A percentile compares a stretch with the other conserved stretches of the same genome.
Conservation (phyloP, 177 flowering plant species). For the Vitis hybrid region DNA sequence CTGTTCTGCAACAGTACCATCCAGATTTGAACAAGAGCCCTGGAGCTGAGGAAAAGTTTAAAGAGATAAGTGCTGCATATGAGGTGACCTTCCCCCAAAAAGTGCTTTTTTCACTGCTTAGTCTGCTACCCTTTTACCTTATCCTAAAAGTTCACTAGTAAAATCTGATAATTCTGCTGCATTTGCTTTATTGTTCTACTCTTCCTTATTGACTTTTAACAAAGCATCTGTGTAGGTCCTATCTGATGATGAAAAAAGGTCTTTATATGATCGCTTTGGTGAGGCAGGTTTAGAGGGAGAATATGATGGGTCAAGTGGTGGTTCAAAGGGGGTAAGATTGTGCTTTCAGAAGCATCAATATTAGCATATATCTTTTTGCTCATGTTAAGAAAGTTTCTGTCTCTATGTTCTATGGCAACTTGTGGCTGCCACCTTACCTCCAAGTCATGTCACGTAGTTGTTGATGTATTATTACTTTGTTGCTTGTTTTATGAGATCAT, state of each 20-base stretch:
- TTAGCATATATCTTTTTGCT: neutral
- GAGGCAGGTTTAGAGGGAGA: constrained; percentile 83
- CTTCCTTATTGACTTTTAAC: constrained; percentile 15
- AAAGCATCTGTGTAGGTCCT: constrained; percentile 67
- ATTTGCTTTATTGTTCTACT: neutral
- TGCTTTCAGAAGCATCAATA: neutral
- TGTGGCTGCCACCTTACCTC: too few relatives aligned
- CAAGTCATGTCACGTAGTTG: neutral
- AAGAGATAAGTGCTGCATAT: constrained; percentile 94
- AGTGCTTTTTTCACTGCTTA: neutral
- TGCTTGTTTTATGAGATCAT: constrained; percentile 10
- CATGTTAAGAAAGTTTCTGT: neutral
- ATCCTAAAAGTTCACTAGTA: neutral
- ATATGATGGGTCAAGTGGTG: constrained; percentile 40
- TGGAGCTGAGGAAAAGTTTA: constrained; percentile 92
- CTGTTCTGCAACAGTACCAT: constrained; percentile 64
- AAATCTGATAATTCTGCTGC: neutral
- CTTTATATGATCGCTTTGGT: constrained; percentile 92
- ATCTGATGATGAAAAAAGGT: constrained; percentile 88
- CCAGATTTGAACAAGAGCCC: constrained; percentile 89
- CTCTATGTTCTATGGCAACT: neutral
- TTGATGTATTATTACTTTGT: neutral
- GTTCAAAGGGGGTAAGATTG: constrained; percentile 56
- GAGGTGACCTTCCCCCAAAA: constrained; percentile 53
- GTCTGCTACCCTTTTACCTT: neutral